phyloP scores from a whole-genome alignment of 2,329 filamentous ascomycete genomes.

The Scopulariopsis brevicaulis region DNA sequence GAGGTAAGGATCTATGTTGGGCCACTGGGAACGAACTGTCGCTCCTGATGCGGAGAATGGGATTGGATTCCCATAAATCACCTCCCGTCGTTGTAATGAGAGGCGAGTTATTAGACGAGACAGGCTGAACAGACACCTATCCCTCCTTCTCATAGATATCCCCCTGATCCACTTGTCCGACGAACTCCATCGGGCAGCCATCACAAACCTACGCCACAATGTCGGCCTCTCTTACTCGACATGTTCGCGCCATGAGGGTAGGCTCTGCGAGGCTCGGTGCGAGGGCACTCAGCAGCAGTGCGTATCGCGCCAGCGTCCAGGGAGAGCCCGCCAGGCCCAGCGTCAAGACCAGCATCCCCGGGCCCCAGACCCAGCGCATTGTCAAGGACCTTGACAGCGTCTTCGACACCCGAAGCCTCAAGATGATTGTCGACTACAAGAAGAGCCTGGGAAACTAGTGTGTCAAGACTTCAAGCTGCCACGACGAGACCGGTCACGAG shows the following conservation, averaged over 20 bases:
- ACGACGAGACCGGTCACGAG: neutral
- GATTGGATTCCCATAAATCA: no score
- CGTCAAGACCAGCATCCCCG: constrained; percentile 16
- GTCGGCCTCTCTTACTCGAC: neutral
- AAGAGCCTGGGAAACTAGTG: constrained; percentile 40
- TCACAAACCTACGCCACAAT: neutral
- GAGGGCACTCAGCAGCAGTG: neutral
- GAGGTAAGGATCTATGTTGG: no score
- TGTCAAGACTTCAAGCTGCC: neutral
- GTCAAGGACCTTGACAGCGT: constrained; percentile 31
- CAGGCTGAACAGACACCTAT: no score
- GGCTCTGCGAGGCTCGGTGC: neutral
- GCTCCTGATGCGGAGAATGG: no score
- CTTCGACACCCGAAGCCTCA: constrained; percentile 38
- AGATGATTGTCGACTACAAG: constrained; percentile 40
- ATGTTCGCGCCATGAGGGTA: neutral
- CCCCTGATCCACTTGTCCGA: neutral
- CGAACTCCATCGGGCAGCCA: neutral
- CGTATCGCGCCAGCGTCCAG: neutral
- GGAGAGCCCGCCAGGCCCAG: neutral
- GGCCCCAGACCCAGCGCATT: constrained; percentile 24
- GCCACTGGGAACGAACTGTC: no score
- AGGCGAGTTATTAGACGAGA: no score
- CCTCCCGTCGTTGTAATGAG: no score
- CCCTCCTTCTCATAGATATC: no score